Percentiles rank a stretch among this genome's conserved stretches.
phyloP scores from a whole-genome alignment of 805 yeast genomes.

The Schizosaccharomyces pombe region DNA sequence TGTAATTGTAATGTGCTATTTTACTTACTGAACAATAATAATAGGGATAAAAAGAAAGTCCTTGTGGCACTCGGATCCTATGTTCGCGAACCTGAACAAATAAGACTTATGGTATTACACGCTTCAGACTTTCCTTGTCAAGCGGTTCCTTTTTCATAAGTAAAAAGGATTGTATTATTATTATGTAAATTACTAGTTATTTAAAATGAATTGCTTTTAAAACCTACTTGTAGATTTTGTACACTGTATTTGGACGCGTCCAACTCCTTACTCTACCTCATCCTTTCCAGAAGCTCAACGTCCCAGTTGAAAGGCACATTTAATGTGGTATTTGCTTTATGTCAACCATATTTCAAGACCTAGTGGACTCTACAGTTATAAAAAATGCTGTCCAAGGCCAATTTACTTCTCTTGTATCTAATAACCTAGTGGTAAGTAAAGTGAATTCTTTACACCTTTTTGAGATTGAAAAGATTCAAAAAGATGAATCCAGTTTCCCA shows the following conservation, averaged over 20 bases:
- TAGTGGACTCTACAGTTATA: slow-evolving; percentile 10
- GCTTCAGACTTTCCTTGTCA: neutral
- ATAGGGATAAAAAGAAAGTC: neutral
- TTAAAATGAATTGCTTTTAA: too few species aligned
- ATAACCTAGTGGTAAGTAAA: slow-evolving; percentile 44
- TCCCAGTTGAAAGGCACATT: too few species aligned
- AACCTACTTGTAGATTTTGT: too few species aligned
- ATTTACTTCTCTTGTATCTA: slow-evolving; percentile 18
- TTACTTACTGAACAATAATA: neutral
- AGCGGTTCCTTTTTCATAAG: too few species aligned
- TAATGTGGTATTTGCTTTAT: neutral
- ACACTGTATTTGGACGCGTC: too few species aligned
- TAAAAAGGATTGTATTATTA: too few species aligned
- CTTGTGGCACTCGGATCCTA: neutral
- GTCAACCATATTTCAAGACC: slow-evolving; percentile 5
- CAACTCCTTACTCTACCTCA: neutral
- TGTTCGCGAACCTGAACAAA: neutral
- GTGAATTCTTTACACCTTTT: slow-evolving; percentile 40
- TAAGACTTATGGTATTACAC: neutral
- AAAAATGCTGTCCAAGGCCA: slow-evolving; percentile 11
- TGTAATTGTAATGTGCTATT: neutral
- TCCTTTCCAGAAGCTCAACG: too few species aligned
- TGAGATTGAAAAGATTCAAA: slow-evolving; percentile 16
- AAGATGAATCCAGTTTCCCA: slow-evolving; percentile 6
- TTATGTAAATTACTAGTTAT: too few species aligned